Evolutionary conservation across 228 moss, liverwort and hornwort genomes (phyloP), one percentile per base, ranked within the genome.

Genomic region (Sphagnum fallax): DNA sequence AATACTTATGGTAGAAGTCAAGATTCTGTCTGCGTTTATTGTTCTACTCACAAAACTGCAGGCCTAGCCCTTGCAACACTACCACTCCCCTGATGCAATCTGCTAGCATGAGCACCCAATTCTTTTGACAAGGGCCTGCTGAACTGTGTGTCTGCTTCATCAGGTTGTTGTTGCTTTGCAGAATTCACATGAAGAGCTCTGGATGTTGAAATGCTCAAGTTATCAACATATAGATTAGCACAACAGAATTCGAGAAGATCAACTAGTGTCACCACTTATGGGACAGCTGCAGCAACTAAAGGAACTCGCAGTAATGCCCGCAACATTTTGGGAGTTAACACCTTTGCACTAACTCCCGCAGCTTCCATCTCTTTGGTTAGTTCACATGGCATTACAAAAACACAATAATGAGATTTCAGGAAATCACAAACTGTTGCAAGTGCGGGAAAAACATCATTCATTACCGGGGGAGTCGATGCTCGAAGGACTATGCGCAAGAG

Each of bases 241-340:
- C 92, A 93, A 76, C 92, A 93, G 64, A 86, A 93, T 62, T 93
- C 92, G 70, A 93, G 69, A 13, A 93, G 88, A 69, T 93, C 92
- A 71, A 93, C 84, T 71, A 90, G 92, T n/a, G 88, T 93, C 8
- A 79, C 66, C 51, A 86, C 84, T 67, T 86, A 90, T 61, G 82
- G 88, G 16, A 87, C 90, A 76, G 88, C 90, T 53, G 90, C 86
- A 58, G 90, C 90, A 65, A 90, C 87, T 52, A 79, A 71, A 64
- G 90, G 90, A 58, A 80, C 81, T 60, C 82, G 82, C 4, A 93
- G 77, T 58, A 93, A 66, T 62, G 80, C 79, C 48, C 92, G 82
- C 65, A 93, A 63, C 92, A 93, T 90, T 75, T 87, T 90, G 2
- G 92, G 92, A 49, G 92, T 93, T 62, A 93, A 61, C 78, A 90